Evolutionary conservation across 345 rosid genomes (phyloP), one percentile per base, ranked within the genome.

Genomic region (Xanthoceras sorbifolium): DNA sequence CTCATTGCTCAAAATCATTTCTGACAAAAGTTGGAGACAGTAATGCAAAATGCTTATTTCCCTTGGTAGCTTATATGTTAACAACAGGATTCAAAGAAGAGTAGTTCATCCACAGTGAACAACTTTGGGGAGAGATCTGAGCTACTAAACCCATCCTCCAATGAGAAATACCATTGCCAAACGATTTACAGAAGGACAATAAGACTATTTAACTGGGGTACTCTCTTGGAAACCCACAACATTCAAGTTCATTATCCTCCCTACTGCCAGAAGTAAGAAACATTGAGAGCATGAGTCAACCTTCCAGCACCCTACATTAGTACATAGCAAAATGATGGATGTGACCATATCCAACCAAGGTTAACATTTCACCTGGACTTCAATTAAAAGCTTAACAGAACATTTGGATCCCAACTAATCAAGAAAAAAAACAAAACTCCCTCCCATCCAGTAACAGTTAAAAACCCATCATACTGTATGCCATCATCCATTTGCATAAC

Each of bases 81-180:
- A 23, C 71, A 67, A 22, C 28, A 38, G 26, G 26, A 40, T 67
- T 67, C 71, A n/a, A 9, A 6, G 6, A 20, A 38, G 26, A 66
- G 26, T 18, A 22, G 60, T 54, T 54, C 60, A 66, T 11, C 59
- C 64, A 31, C 20, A 55, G 44, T 32, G 29, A 54, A 32, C 23
- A 6, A 0, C 46, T 34, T 34, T 26, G 10, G n/a, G 8, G 17
- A 71, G 48, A 54, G 46, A 10, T 54, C 44, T n/a, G 12, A 20
- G 38, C 29, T 34, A 70, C 46, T 31, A 31, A 52, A 69, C 17
- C 42, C 74, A n/a, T 54, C 46, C 74, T 29, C 64, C 29, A 29
- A 11, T 17, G 54, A 31, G 29, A 10, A 31, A 31, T 32, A 7
- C 38, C 31, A 31, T 26, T 9, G 74, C 26, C 8, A 67, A 67